Evolutionary conservation across 257 asterid species (phyloP).

Genomic region (Verbascum thapsus): DNA sequence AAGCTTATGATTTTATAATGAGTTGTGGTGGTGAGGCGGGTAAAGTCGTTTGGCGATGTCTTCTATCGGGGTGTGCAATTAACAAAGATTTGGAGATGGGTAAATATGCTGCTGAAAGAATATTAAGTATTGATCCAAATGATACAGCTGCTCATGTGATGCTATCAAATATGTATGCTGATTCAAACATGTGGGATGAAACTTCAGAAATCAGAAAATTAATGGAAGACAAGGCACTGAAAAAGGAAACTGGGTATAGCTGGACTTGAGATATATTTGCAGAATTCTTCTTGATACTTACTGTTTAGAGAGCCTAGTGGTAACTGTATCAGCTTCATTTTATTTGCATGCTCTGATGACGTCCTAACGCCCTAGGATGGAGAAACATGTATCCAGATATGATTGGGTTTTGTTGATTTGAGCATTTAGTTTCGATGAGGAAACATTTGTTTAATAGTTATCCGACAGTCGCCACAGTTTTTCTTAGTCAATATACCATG

Average conservation of each 20-base stretch:
- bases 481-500: too few species aligned
- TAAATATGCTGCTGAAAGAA: conserved; percentile 60
- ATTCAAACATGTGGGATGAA: conserved; percentile 69
- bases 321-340: too few species aligned
- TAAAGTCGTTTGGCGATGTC: conserved; percentile 81
- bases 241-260: conserved; percentile 77
- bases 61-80: conserved; percentile 65
- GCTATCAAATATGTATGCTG: conserved; percentile 74
- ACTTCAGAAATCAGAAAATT: conserved; percentile 57
- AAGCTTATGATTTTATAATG: conserved; percentile 54
- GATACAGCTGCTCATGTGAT: conserved; percentile 66
- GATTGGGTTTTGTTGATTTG: too few species aligned
- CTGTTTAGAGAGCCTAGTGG: too few species aligned
- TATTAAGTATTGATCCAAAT: conserved; percentile 62
- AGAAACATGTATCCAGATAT: too few species aligned
- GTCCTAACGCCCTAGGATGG: too few species aligned
- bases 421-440: too few species aligned
- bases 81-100: conserved; percentile 57
- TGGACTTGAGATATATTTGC: conserved; percentile 56
- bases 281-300: too few species aligned
- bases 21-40: conserved; percentile 43
- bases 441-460: too few species aligned
- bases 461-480: too few species aligned
- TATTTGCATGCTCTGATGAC: too few species aligned
- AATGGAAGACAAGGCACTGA: conserved; percentile 58